These are phyloP conservation scores for Botrytis paeoniae DNA, from an alignment of 2,329 filamentous ascomycete species.

Conservation along the genomic window DNA sequence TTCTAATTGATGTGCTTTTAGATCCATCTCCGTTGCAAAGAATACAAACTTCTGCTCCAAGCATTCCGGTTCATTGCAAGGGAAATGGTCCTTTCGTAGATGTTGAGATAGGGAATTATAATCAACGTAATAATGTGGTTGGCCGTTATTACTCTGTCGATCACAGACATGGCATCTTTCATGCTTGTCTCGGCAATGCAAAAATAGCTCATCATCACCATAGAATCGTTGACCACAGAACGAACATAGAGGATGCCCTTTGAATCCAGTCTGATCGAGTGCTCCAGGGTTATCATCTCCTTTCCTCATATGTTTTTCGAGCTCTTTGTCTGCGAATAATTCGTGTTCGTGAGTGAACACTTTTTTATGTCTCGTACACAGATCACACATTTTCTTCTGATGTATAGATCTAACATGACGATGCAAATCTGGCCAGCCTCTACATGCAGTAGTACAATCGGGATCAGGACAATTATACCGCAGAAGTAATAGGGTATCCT, in stretches of 20 bases:
- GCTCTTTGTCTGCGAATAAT: constrained; percentile 75
- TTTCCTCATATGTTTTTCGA: constrained; percentile 82
- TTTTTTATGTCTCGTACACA: constrained; percentile 93
- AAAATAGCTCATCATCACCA: constrained; percentile 89
- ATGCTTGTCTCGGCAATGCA: constrained; percentile 90
- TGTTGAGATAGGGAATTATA: constrained; percentile 84
- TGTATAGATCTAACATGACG: constrained; percentile 79
- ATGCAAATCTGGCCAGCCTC: constrained; percentile 76
- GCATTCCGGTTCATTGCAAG: constrained; percentile 82
- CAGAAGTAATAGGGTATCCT: constrained; percentile 82
- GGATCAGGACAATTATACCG: constrained; percentile 92
- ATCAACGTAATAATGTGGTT: constrained; percentile 87
- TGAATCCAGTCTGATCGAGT: constrained; percentile 90
- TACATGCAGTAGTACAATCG: constrained; percentile 79
- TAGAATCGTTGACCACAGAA: constrained; percentile 94
- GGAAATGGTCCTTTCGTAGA: constrained; percentile 82
- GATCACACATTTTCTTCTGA: constrained; percentile 84
- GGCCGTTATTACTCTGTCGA: constrained; percentile 42
- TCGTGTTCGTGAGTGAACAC: constrained; percentile 98
- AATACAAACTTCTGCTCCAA: constrained; percentile 97
- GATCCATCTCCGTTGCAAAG: constrained; percentile 89
- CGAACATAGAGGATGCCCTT: constrained; percentile 88
- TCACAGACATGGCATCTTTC: constrained; percentile 96
- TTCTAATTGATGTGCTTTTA: constrained; percentile 88
- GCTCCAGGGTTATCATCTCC: constrained; percentile 91